Evolutionary conservation across 2,329 filamentous ascomycete species (phyloP), one percentile per base, ranked within the genome.

Genomic region (Dothistroma pini): DNA sequence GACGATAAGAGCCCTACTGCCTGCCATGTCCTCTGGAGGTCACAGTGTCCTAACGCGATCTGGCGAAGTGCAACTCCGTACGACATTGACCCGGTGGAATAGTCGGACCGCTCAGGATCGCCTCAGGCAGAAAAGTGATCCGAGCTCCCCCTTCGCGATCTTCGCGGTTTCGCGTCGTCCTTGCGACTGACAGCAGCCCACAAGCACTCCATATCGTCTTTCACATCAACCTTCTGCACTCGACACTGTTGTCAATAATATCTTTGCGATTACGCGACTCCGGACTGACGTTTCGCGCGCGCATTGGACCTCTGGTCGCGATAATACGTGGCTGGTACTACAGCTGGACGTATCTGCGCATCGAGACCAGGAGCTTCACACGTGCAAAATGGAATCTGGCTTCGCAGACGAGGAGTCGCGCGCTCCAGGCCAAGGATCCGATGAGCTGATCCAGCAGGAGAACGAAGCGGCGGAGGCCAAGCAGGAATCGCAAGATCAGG

Each of bases 381-480:
- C 47, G 52, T 21, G 25, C 41, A 56, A 32, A 6, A 60, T 60
- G 47, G 53, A 56, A 11, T 49, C 53, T 11, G 63, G 66, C 35
- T 72, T 74, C 59, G 72, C 70, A 44, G 66, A 71, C 56, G 71
- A 73, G 63, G 67, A 70, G 56, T 51, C 62, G 35, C 66, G 70
- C 56, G 72, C 71, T 51, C 72, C 71, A 29, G 72, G 64, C 25
- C 67, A 74, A 57, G 69, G 69, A 14, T 74, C 73, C 4, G 74
- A 75, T 53, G 69, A 73, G 50, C 57, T 75, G 66, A 75, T 75
- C 16, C 66, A 69, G 34, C 67, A 64, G 7, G 74, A 76, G 60
- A 74, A 75, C 56, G 71, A 74, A 51, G 70, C 66, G 21, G 56
- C 70, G 8, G 71, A 74, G 60, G 50, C 63, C 16, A 65, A 69